phyloP scores from a whole-genome alignment of 139 green algal genomes.

The Diplosphaera chodatii region DNA sequence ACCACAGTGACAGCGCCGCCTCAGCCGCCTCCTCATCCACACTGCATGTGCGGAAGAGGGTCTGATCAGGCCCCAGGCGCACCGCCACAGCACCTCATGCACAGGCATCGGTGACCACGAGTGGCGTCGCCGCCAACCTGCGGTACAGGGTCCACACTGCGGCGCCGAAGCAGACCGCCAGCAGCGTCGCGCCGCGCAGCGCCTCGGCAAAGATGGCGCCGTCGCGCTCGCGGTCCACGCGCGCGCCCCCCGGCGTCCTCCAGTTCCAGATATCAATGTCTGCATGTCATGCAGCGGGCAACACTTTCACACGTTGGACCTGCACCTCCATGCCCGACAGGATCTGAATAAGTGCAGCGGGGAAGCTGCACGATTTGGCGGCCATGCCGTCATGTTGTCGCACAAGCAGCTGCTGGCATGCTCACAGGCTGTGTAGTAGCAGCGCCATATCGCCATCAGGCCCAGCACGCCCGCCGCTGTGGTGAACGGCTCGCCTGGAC shows the following conservation, averaged over 20 bases:
- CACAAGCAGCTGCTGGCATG: too few species aligned
- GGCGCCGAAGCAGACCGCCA: background rate
- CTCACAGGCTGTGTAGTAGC: conserved; percentile 48
- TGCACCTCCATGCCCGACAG: too few species aligned
- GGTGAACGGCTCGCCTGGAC: conserved; percentile 53
- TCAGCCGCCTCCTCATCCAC: conserved; percentile 23
- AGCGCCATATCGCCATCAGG: conserved; percentile 60
- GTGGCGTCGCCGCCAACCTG: too few species aligned
- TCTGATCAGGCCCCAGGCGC: too few species aligned
- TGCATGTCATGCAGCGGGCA: too few species aligned
- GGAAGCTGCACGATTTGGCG: too few species aligned
- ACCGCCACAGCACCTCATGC: too few species aligned
- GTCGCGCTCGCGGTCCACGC: background rate
- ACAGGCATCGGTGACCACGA: too few species aligned
- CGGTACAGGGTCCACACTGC: background rate
- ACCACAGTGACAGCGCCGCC: conserved; percentile 17
- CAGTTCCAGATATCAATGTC: background rate
- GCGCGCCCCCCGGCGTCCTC: background rate
- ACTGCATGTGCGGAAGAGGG: too few species aligned
- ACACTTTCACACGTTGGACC: too few species aligned
- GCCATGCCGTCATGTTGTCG: too few species aligned
- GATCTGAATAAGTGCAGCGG: too few species aligned
- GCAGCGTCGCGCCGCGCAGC: background rate
- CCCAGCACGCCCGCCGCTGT: conserved; percentile 59
- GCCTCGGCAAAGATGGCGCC: background rate